Evolutionary conservation across 345 rosid genomes (phyloP).

Genomic region (Boechera retrofracta): DNA sequence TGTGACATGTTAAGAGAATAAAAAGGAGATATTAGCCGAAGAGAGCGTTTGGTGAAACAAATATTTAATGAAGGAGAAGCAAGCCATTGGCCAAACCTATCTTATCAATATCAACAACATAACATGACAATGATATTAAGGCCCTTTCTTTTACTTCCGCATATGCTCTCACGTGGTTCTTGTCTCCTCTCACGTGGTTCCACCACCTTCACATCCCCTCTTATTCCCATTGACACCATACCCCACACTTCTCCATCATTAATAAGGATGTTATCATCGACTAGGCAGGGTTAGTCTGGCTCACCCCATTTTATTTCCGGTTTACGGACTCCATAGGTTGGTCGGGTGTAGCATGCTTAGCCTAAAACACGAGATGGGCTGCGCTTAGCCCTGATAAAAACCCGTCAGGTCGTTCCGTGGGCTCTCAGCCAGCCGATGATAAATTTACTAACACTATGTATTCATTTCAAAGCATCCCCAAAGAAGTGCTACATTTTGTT

Average conservation of each 20-base stretch:
- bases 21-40: neutral
- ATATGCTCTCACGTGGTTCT: conserved; percentile 46
- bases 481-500: neutral
- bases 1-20: conserved; percentile 11
- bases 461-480: neutral
- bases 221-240: conserved; percentile 12
- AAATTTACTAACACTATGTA: neutral
- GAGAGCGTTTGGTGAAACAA: neutral
- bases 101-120: conserved; percentile 29
- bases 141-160: conserved; percentile 21
- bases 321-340: neutral
- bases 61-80: conserved; percentile 26
- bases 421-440: neutral
- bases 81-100: conserved; percentile 40
- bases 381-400: neutral
- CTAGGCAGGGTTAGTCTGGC: neutral
- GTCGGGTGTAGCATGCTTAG: neutral
- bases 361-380: neutral
- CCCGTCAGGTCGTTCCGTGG: neutral
- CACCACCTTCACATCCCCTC: conserved; percentile 35
- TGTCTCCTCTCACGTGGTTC: conserved; percentile 47
- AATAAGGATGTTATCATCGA: neutral
- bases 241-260: conserved; percentile 28
- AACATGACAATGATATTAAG: conserved; percentile 36
- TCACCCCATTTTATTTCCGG: neutral